A percentile compares a stretch with the other conserved stretches of the same genome.
phyloP scores from a whole-genome alignment of 2,329 filamentous ascomycete genomes.

The Pezicula neosporulosa region DNA sequence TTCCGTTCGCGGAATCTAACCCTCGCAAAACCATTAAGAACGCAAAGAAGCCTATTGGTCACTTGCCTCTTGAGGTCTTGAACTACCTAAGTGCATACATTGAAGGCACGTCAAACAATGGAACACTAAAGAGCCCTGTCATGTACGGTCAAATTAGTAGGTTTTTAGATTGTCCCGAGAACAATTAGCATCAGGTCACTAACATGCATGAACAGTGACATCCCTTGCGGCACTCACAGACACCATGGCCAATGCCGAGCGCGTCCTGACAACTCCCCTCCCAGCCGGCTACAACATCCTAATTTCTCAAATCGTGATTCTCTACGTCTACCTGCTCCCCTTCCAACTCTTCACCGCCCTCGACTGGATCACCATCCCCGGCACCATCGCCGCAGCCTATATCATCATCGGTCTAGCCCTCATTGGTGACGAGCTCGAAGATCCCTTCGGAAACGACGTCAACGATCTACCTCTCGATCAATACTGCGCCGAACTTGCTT shows the following conservation, averaged over 20 bases:
- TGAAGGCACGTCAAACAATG: conserved; percentile 24
- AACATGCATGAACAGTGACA: conserved; percentile 11
- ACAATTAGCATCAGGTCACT: conserved; percentile 30
- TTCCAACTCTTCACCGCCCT: conserved; percentile 71
- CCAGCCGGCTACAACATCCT: conserved; percentile 81
- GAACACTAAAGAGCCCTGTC: conserved; percentile 28
- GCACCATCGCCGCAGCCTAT: conserved; percentile 68
- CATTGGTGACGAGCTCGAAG: conserved; percentile 80
- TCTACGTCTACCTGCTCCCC: conserved; percentile 76
- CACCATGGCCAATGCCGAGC: conserved; percentile 67
- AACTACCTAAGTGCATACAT: conserved; percentile 56
- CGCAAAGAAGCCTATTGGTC: conserved; percentile 69
- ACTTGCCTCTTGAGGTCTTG: conserved; percentile 79
- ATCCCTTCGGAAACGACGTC: conserved; percentile 80
- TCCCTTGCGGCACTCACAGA: conserved; percentile 64
- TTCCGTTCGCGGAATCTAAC: conserved; percentile 75
- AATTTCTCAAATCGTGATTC: conserved; percentile 82
- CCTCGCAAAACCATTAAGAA: conserved; percentile 75
- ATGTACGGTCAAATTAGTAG: conserved; percentile 24
- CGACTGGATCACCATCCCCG: conserved; percentile 74
- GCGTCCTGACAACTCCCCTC: conserved; percentile 77
- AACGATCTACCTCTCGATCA: conserved; percentile 76
- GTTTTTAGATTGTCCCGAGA: neutral
- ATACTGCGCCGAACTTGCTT: conserved; percentile 71
- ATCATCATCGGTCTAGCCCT: conserved; percentile 76